These are phyloP conservation scores for Oropetium thomaeum DNA, from an alignment of 176 grass and related monocot species.

Conservation along the genomic window DNA sequence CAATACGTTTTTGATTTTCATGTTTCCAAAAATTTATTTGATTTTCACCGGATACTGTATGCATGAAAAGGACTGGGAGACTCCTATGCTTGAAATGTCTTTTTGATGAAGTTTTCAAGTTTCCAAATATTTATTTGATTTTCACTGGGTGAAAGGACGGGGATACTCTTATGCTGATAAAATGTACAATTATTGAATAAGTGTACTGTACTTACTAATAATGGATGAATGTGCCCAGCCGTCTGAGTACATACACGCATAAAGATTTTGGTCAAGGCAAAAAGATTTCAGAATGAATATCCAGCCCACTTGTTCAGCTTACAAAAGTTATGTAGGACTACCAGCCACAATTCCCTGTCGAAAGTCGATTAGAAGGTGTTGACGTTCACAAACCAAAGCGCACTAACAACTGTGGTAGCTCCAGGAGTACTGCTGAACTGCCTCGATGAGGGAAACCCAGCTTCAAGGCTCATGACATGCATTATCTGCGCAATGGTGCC, in stretches of 20 bases:
- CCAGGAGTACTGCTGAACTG: neutral
- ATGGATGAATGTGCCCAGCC: neutral
- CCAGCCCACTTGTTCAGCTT: neutral
- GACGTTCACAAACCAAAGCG: neutral
- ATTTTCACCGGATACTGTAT: too few species aligned
- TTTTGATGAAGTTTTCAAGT: too few species aligned
- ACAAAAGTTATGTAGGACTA: neutral
- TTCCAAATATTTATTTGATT: too few species aligned
- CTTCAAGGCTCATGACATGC: neutral
- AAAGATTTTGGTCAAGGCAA: neutral
- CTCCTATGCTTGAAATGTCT: too few species aligned
- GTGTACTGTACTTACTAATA: too few species aligned
- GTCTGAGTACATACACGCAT: neutral
- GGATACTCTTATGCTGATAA: neutral
- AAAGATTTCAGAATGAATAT: neutral
- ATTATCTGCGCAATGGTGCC: neutral
- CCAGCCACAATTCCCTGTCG: too few species aligned
- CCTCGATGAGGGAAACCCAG: neutral
- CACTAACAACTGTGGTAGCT: neutral
- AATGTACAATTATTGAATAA: neutral
- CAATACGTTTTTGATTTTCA: too few species aligned
- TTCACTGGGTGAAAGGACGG: too few species aligned
- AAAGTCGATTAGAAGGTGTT: conserved; percentile 21
- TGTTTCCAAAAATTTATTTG: too few species aligned
- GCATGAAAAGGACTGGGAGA: too few species aligned